A percentile compares a stretch with the other conserved stretches of the same genome.
These are phyloP conservation scores for Solanum pennellii DNA, from an alignment of 257 asterid species.

Conservation along the genomic window DNA sequence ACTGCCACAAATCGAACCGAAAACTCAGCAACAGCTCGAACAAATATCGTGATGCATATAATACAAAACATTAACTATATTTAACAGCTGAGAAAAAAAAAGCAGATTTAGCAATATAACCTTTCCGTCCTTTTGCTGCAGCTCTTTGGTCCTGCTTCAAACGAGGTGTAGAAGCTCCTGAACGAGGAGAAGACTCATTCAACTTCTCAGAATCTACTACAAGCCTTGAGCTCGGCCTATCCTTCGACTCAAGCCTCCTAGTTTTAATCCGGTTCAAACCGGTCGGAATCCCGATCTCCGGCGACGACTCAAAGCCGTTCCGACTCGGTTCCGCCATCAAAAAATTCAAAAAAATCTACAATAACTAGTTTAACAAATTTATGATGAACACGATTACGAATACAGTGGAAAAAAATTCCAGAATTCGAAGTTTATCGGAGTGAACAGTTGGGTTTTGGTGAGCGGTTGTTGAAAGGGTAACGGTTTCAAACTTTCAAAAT, in stretches of 20 bases:
- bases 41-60: neutral
- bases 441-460: neutral
- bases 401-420: neutral
- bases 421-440: neutral
- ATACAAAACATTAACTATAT: neutral
- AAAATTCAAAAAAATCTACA: neutral
- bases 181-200: constrained; percentile 44
- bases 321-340: constrained; percentile 54
- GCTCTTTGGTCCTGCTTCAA: constrained; percentile 43
- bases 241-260: constrained; percentile 32
- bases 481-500: neutral
- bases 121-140: constrained; percentile 22
- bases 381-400: neutral
- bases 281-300: constrained; percentile 63
- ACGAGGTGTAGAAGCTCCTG: constrained; percentile 24
- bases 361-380: neutral
- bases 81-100: neutral
- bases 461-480: neutral
- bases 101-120: neutral
- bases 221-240: constrained; percentile 23
- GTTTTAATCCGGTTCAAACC: constrained; percentile 93
- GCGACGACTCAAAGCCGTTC: constrained; percentile 25
- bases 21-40: neutral
- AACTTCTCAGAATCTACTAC: constrained; percentile 36
- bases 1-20: neutral